phyloP scores from a whole-genome alignment of 2,329 filamentous ascomycete species.

The Drechslerella coelobrocha region DNA sequence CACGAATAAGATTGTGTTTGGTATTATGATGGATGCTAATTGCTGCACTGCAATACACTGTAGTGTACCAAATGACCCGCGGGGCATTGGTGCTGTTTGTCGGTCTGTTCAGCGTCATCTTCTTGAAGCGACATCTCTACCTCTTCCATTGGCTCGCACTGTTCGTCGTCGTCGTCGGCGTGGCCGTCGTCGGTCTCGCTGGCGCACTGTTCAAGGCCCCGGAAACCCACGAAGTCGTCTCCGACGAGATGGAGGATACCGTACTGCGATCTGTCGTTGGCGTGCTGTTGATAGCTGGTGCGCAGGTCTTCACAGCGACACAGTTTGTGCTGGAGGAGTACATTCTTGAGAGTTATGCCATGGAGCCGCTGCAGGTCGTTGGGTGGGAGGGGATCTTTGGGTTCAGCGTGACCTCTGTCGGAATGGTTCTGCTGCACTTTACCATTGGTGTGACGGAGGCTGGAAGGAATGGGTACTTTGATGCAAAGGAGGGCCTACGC shows the following conservation, averaged over 20 bases:
- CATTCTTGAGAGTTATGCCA: constrained; percentile 79
- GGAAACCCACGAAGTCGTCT: constrained; percentile 59
- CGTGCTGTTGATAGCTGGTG: constrained; percentile 86
- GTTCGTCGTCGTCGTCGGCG: constrained; percentile 83
- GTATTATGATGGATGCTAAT: background rate
- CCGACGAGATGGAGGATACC: constrained; percentile 56
- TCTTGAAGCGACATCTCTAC: constrained; percentile 78
- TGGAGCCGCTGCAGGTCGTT: constrained; percentile 87
- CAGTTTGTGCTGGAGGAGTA: constrained; percentile 97
- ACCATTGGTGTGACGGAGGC: constrained; percentile 75
- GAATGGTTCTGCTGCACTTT: constrained; percentile 81
- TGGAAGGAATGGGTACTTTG: constrained; percentile 84
- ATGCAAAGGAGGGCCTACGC: constrained; percentile 82
- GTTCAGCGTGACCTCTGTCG: constrained; percentile 76
- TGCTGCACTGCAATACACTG: background rate
- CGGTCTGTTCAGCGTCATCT: constrained; percentile 90
- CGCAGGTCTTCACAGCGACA: constrained; percentile 94
- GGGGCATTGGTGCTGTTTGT: constrained; percentile 95
- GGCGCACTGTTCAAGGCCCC: constrained; percentile 79
- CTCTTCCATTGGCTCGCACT: constrained; percentile 94
- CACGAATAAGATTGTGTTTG: too few relatives aligned
- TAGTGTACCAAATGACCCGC: constrained; percentile 93
- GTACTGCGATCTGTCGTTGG: constrained; percentile 77
- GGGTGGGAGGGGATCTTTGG: constrained; percentile 97
- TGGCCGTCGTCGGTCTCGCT: constrained; percentile 86